Evolutionary conservation across 768 basidiomycete genomes (phyloP).

Genomic region (Gautieria morchelliformis): DNA sequence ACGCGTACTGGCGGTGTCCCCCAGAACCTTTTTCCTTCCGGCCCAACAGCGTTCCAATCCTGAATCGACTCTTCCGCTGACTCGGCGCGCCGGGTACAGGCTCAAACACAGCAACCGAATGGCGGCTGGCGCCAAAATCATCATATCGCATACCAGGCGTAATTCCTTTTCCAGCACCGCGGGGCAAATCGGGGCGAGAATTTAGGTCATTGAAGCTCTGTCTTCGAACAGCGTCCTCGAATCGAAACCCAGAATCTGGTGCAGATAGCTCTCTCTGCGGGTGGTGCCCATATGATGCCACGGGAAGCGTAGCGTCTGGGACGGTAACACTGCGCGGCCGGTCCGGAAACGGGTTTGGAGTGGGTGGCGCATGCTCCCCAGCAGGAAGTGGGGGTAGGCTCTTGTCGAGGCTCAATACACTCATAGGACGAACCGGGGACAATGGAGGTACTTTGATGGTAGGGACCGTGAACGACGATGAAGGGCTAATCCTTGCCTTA

Average conservation of each 20-base stretch:
- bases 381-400: conserved; percentile 69
- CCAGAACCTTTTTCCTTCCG: not conserved
- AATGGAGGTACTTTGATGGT: conserved; percentile 13
- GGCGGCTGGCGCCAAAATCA: conserved; percentile 64
- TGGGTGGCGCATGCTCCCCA: conserved; percentile 12
- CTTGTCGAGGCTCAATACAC: conserved; percentile 46
- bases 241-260: conserved; percentile 3
- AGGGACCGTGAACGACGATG: not conserved
- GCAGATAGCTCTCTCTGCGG: not conserved
- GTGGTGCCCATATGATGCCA: not conserved
- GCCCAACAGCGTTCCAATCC: conserved; percentile 56
- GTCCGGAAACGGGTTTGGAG: conserved; percentile 23
- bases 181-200: conserved; percentile 41
- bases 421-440: conserved; percentile 11
- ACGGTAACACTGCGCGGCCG: conserved; percentile 55
- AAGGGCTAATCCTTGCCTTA: not conserved
- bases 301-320: not conserved
- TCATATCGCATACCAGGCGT: conserved; percentile 37
- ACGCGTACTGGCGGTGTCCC: not conserved
- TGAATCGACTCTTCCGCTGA: conserved; percentile 70
- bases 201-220: conserved; percentile 70
- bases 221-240: conserved; percentile 30
- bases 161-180: conserved; percentile 21
- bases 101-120: conserved; percentile 37
- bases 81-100: conserved; percentile 10